phyloP scores from a whole-genome alignment of 2,329 filamentous ascomycete genomes.

The Cercospora janseana region DNA sequence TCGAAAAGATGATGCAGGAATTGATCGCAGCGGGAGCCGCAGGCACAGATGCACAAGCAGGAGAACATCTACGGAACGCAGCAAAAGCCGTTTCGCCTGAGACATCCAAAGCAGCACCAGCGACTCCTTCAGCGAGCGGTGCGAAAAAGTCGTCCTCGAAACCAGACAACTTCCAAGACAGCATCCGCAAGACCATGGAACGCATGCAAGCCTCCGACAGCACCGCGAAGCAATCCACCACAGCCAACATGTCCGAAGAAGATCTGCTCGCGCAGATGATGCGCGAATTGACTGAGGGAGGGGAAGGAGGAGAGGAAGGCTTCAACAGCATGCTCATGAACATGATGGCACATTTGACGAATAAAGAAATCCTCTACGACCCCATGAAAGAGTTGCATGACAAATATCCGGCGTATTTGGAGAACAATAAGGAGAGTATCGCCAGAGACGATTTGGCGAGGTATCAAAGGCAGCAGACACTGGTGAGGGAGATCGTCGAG shows the following conservation, averaged over 20 bases:
- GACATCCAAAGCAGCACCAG: conserved; percentile 17
- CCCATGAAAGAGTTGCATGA: conserved; percentile 96
- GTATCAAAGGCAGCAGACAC: conserved; percentile 74
- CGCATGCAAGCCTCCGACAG: conserved; percentile 89
- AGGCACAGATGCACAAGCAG: conserved; percentile 35
- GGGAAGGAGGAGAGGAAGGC: conserved; percentile 69
- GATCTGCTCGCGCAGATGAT: conserved; percentile 91
- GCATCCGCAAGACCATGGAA: conserved; percentile 90
- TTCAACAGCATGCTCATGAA: conserved; percentile 92
- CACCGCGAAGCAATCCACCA: conserved; percentile 74
- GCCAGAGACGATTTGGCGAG: conserved; percentile 69
- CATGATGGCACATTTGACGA: conserved; percentile 99
- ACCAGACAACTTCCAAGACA: conserved; percentile 76
- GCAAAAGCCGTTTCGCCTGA: conserved; percentile 32
- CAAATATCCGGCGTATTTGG: conserved; percentile 89
- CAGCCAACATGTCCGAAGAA: conserved; percentile 55
- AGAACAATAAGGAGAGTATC: conserved; percentile 68
- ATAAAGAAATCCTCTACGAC: conserved; percentile 97
- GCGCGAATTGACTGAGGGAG: conserved; percentile 74
- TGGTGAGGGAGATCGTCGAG: conserved; percentile 82
- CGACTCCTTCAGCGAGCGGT: neutral
- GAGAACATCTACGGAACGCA: conserved; percentile 36
- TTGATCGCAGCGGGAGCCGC: conserved; percentile 55
- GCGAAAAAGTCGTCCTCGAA: conserved; percentile 14
- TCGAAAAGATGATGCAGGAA: conserved; percentile 54